Conservation (phyloP, 495 filamentous ascomycete genomes). For the Penicilliopsis zonata region DNA sequence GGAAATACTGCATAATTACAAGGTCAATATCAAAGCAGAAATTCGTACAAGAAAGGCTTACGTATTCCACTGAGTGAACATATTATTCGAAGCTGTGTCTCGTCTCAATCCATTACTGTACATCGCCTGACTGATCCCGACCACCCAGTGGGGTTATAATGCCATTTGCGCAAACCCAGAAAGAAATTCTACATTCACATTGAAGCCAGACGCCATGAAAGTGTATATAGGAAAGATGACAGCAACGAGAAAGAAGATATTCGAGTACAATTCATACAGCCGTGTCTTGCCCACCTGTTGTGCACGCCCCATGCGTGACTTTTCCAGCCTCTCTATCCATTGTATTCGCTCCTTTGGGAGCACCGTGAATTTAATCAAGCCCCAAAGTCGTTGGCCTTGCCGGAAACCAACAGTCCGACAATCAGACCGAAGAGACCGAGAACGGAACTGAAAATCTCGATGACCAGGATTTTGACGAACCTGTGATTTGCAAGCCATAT, state of each 20-base stretch:
- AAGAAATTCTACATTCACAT: constrained; percentile 19
- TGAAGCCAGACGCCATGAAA: constrained; percentile 32
- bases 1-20: background rate
- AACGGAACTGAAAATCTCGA: constrained; percentile 99
- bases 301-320: no score
- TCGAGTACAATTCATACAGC: constrained; percentile 12
- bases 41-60: no score
- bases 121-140: constrained; percentile 15
- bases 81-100: constrained; percentile 3
- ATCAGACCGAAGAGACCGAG: constrained; percentile 97
- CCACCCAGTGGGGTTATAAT: constrained; percentile 14
- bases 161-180: constrained; percentile 16
- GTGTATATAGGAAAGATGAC: constrained; percentile 21
- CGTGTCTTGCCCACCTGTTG: constrained; percentile 1
- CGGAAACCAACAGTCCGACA: constrained; percentile 75
- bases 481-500: constrained; percentile 36
- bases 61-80: no score
- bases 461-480: constrained; percentile 97
- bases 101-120: constrained; percentile 20
- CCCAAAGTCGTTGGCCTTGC: constrained; percentile 69
- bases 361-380: constrained; percentile 15
- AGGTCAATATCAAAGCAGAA: no score
- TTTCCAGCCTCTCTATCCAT: background rate
- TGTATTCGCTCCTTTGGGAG: constrained; percentile 4
- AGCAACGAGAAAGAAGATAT: constrained; percentile 8